Evolutionary conservation across 108 stramenopile genomes (phyloP).

Genomic region (Fragilariopsis cylindrus): DNA sequence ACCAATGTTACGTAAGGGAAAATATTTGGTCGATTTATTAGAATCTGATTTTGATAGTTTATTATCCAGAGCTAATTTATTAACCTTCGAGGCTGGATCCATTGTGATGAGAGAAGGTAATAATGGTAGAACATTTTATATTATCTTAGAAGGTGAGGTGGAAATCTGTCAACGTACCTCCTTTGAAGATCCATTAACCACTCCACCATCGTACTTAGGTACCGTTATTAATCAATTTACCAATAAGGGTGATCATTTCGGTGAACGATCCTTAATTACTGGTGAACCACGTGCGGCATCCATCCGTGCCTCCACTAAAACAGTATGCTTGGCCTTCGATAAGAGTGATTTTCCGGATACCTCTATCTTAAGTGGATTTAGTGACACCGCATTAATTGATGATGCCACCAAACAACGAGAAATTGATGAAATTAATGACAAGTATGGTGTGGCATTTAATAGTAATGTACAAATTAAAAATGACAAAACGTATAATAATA

Average conservation of each 20-base stretch:
- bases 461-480: slow-evolving; percentile 52
- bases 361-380: slow-evolving; percentile 60
- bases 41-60: slow-evolving; percentile 70
- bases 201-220: slow-evolving; percentile 67
- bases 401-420: slow-evolving; percentile 42
- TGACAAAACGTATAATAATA: slow-evolving; percentile 42
- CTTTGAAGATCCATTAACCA: slow-evolving; percentile 81
- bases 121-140: slow-evolving; percentile 77
- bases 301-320: slow-evolving; percentile 70
- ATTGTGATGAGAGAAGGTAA: slow-evolving; percentile 84
- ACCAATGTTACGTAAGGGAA: slow-evolving; percentile 44
- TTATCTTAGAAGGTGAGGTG: slow-evolving; percentile 80
- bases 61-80: slow-evolving; percentile 60
- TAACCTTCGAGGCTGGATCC: slow-evolving; percentile 73
- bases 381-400: slow-evolving; percentile 44
- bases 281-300: slow-evolving; percentile 89
- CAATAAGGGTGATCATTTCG: slow-evolving; percentile 76
- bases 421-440: slow-evolving; percentile 58
- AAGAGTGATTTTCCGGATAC: slow-evolving; percentile 70
- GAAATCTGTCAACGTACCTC: slow-evolving; percentile 78
- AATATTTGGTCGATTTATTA: slow-evolving; percentile 59
- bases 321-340: slow-evolving; percentile 71
- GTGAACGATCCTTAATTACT: slow-evolving; percentile 89
- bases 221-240: slow-evolving; percentile 74
- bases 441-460: slow-evolving; percentile 67